Percentiles rank a stretch among this genome's conserved stretches.
Conservation (phyloP, 257 asterid genomes). For the Nicotiana knightiana region DNA sequence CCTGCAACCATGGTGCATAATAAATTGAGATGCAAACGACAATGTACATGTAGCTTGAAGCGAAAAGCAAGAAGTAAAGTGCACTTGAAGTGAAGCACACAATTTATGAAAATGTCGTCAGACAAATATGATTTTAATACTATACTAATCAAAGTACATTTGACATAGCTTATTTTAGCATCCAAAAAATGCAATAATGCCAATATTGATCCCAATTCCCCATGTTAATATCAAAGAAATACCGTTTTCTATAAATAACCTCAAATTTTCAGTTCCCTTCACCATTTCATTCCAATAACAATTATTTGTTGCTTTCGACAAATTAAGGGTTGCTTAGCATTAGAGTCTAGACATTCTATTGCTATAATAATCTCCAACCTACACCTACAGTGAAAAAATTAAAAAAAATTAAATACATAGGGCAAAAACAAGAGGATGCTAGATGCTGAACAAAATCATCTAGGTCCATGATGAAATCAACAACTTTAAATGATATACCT, state of each 20-base stretch:
- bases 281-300: neutral
- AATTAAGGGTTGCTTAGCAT: neutral
- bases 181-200: too few relatives aligned
- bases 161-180: too few relatives aligned
- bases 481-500: neutral
- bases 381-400: neutral
- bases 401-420: neutral
- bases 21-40: neutral
- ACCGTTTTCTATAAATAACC: neutral
- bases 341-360: neutral
- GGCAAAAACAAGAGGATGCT: neutral
- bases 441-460: neutral
- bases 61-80: too few relatives aligned
- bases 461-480: neutral
- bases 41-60: too few relatives aligned
- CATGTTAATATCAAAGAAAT: too few relatives aligned
- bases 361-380: too few relatives aligned
- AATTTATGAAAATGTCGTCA: too few relatives aligned
- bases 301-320: neutral
- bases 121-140: too few relatives aligned
- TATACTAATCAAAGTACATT: too few relatives aligned
- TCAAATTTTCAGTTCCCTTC: neutral
- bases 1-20: constrained; percentile 26
- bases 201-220: too few relatives aligned
- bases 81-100: too few relatives aligned